These are phyloP conservation scores for Aspergillus niger DNA, from an alignment of 2,329 filamentous ascomycete species.

Conservation along the genomic window DNA sequence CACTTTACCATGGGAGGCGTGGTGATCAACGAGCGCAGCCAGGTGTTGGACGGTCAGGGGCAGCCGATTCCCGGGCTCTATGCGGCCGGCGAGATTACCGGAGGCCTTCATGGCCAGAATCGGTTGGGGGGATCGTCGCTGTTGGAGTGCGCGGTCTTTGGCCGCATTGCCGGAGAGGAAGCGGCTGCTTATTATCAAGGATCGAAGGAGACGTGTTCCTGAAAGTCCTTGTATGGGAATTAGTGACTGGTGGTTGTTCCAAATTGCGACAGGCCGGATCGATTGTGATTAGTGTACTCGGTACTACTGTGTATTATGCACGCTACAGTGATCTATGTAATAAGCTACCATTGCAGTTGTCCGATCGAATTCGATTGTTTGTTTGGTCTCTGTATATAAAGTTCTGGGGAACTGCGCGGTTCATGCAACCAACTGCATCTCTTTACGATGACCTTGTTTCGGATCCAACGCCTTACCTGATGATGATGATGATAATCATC, in stretches of 20 bases:
- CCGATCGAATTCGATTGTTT: neutral
- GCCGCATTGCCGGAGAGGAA: slow-evolving; percentile 57
- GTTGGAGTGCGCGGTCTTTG: slow-evolving; percentile 66
- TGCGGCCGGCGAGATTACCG: slow-evolving; percentile 66
- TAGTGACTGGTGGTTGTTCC: neutral
- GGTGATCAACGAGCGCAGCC: slow-evolving; percentile 56
- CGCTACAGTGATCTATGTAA: neutral
- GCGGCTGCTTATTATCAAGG: slow-evolving; percentile 40
- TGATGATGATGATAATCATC: neutral
- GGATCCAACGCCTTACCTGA: neutral
- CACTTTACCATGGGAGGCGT: slow-evolving; percentile 70
- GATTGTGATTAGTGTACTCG: too few relatives aligned
- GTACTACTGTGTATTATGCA: too few relatives aligned
- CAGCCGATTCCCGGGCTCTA: slow-evolving; percentile 58
- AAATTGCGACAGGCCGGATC: neutral
- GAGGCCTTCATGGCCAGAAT: slow-evolving; percentile 66
- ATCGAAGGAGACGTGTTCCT: neutral
- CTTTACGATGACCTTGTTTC: neutral
- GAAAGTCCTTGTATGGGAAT: neutral
- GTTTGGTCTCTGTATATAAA: too few relatives aligned
- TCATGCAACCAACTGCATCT: neutral
- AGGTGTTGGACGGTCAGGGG: slow-evolving; percentile 50
- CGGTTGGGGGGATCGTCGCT: slow-evolving; percentile 63
- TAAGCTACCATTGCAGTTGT: neutral
- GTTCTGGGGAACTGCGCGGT: too few relatives aligned